Evolutionary conservation across 352 stramenopile species (phyloP).

Genomic region (Thalassiosira livingstoniorum): DNA sequence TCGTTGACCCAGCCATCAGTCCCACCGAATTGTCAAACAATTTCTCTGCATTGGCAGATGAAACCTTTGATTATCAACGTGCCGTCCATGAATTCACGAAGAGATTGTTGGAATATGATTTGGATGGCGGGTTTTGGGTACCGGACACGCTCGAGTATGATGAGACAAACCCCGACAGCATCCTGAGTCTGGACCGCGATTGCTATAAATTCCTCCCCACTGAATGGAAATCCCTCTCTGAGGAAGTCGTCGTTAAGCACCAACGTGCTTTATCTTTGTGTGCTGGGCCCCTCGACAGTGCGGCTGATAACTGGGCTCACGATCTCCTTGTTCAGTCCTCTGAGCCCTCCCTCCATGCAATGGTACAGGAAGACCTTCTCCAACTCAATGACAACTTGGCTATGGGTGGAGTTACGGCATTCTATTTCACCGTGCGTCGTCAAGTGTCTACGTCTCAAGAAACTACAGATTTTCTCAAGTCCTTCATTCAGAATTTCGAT

Average conservation of each 20-base stretch:
- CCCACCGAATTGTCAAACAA: too few relatives aligned
- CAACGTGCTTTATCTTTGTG: background rate
- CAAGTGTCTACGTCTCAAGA: background rate
- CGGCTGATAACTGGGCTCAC: background rate
- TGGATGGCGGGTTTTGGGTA: too few relatives aligned
- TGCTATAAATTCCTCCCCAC: background rate
- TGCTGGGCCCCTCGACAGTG: background rate
- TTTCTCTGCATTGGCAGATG: too few relatives aligned
- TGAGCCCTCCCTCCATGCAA: background rate
- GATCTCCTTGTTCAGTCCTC: background rate
- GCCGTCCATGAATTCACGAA: too few relatives aligned
- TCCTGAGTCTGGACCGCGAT: too few relatives aligned
- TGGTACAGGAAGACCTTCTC: background rate
- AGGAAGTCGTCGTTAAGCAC: background rate
- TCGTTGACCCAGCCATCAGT: too few relatives aligned
- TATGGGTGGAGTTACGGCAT: background rate
- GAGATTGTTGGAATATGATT: too few relatives aligned
- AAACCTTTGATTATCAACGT: too few relatives aligned
- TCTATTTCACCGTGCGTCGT: background rate
- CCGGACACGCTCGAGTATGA: too few relatives aligned
- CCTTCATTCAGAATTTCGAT: background rate
- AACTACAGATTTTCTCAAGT: background rate
- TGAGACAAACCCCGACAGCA: too few relatives aligned
- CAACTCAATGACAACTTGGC: background rate
- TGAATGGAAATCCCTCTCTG: background rate